Evolutionary conservation across 805 yeast genomes (phyloP).

Genomic region (Debaryomyces hansenii): DNA sequence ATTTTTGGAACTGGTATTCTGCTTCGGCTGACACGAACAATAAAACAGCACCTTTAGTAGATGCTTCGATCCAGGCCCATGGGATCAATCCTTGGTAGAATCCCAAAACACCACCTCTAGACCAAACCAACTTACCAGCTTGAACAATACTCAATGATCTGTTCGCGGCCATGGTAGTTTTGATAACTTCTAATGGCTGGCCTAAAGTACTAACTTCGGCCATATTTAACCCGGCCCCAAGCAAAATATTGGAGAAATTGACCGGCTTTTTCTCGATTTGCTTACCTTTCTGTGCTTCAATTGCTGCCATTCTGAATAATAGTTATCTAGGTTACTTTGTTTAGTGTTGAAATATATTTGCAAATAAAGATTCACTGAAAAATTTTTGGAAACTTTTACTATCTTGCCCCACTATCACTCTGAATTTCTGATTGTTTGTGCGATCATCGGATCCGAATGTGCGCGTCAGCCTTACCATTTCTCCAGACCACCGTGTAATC

Average conservation of each 20-base stretch:
- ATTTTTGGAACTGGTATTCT: slow-evolving; percentile 67
- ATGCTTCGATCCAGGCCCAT: slow-evolving; percentile 99
- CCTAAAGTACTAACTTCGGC: slow-evolving; percentile 94
- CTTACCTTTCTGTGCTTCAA: background rate
- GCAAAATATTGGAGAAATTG: slow-evolving; percentile 81
- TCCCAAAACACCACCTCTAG: slow-evolving; percentile 89
- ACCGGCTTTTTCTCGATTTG: slow-evolving; percentile 78
- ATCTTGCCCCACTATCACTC: background rate
- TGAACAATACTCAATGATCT: slow-evolving; percentile 65
- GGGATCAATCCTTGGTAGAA: slow-evolving; percentile 98
- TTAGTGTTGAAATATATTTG: background rate
- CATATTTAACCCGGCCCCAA: slow-evolving; percentile 92
- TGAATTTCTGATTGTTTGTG: background rate
- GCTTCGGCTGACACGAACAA: slow-evolving; percentile 91
- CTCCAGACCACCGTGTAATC: too few relatives aligned
- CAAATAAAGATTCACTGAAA: background rate
- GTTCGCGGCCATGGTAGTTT: slow-evolving; percentile 98
- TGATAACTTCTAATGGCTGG: slow-evolving; percentile 93
- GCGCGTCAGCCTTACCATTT: background rate
- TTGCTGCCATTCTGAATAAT: background rate
- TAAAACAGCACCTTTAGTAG: slow-evolving; percentile 97
- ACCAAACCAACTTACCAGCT: slow-evolving; percentile 77
- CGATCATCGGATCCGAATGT: background rate
- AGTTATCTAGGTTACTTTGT: background rate
- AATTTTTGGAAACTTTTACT: background rate